These are phyloP conservation scores for Geosiphon pyriformis DNA, from an alignment of 192 early-diverging fungal genomes.

Conservation along the genomic window DNA sequence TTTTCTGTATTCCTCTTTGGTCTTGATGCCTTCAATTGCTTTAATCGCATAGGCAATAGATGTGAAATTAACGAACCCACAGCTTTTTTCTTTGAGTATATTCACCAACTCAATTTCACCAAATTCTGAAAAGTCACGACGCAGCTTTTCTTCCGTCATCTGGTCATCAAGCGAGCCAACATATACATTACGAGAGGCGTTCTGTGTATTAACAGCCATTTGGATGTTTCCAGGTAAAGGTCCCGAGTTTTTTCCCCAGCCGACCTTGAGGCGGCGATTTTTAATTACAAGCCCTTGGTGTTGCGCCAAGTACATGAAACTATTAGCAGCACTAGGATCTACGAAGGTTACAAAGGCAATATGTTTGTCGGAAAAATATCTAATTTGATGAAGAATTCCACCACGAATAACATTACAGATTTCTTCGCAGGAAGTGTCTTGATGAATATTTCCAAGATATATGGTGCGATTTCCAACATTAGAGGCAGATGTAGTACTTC, in stretches of 20 bases:
- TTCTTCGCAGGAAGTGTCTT: conserved; percentile 74
- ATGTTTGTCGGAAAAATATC: conserved; percentile 69
- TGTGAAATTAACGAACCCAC: conserved; percentile 83
- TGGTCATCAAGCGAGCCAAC: conserved; percentile 62
- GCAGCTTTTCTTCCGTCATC: conserved; percentile 64
- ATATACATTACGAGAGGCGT: conserved; percentile 78
- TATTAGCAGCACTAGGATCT: conserved; percentile 58
- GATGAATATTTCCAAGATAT: conserved; percentile 75
- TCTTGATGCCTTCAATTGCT: conserved; percentile 67
- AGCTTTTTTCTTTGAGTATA: conserved; percentile 75
- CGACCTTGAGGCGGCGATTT: conserved; percentile 68
- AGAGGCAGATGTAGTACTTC: conserved; percentile 24
- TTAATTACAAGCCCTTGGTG: conserved; percentile 63
- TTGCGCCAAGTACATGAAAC: conserved; percentile 55
- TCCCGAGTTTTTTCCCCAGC: conserved; percentile 70
- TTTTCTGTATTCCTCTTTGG: conserved; percentile 53
- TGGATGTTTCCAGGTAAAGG: conserved; percentile 41
- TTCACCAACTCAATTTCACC: conserved; percentile 88
- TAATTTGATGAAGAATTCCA: conserved; percentile 74
- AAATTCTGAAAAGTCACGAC: conserved; percentile 70
- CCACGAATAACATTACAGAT: conserved; percentile 85
- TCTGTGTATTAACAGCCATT: conserved; percentile 30
- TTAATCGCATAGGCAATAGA: conserved; percentile 69
- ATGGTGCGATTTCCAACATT: conserved; percentile 65
- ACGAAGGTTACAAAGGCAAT: conserved; percentile 85